phyloP scores from a whole-genome alignment of 306 rosid species.

The Sphenostylis stenocarpa region DNA sequence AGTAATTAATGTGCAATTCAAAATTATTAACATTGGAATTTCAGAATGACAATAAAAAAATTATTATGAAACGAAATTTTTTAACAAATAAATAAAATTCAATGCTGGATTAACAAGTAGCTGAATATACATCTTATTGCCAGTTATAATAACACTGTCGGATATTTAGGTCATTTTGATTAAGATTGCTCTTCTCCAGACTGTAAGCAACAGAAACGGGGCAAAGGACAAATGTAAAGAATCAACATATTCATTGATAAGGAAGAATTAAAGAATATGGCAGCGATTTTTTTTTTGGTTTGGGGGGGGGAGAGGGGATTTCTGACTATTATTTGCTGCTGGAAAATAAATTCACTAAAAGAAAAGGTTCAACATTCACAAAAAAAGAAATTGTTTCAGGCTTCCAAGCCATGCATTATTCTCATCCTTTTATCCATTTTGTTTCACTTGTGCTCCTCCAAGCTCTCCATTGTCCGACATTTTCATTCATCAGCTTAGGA shows the following conservation, averaged over 20 bases:
- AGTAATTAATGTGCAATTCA: not conserved
- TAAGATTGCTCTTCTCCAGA: not conserved
- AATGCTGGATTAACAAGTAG: not conserved
- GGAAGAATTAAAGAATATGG: not conserved
- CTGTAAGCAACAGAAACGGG: not conserved
- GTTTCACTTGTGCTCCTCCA: not conserved
- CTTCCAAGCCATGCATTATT: not conserved
- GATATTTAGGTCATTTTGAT: not conserved
- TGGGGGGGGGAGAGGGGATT: not conserved
- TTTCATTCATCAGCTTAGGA: not conserved
- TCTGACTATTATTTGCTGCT: not conserved
- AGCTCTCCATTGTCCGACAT: not conserved
- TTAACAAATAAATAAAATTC: not conserved
- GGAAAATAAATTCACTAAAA: not conserved
- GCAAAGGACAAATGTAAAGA: not conserved
- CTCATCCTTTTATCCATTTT: not conserved
- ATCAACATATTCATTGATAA: not conserved
- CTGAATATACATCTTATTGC: not conserved
- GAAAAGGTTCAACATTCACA: not conserved
- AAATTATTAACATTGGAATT: constrained; percentile 4
- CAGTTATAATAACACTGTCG: not conserved
- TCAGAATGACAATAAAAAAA: not conserved
- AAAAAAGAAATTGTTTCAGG: not conserved
- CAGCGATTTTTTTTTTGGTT: not conserved
- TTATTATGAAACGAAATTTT: not conserved